Percentiles rank a stretch among this genome's conserved stretches.
Evolutionary conservation across 495 filamentous ascomycete species (phyloP).

Genomic region (Articulospora tetracladia): DNA sequence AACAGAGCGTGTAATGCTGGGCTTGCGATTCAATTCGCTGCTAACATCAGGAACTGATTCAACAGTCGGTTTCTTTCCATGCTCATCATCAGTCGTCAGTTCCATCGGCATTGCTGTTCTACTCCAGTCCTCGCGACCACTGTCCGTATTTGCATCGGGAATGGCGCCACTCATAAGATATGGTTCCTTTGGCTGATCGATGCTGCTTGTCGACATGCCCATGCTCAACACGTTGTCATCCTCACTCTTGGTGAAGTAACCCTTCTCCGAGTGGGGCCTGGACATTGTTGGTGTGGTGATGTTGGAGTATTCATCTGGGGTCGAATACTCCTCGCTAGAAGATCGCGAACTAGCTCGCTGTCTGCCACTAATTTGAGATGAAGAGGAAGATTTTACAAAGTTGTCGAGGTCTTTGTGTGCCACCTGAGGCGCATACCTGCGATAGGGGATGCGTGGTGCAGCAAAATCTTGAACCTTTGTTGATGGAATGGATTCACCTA

Average conservation of each 20-base stretch:
- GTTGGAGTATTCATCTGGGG: constrained; percentile 16
- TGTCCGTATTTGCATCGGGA: constrained; percentile 10
- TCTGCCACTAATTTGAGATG: not conserved
- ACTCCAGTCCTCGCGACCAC: constrained; percentile 15
- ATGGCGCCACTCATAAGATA: constrained; percentile 9
- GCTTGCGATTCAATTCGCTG: constrained; percentile 5
- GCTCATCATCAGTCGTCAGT: constrained; percentile 9
- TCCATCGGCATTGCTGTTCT: constrained; percentile 16
- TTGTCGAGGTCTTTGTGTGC: not conserved
- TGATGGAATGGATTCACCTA: not conserved
- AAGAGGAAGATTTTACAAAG: not conserved
- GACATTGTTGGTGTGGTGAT: constrained; percentile 19
- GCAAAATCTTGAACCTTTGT: constrained; percentile 6
- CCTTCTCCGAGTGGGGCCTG: constrained; percentile 15
- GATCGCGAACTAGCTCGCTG: constrained; percentile 6
- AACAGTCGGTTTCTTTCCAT: constrained; percentile 7
- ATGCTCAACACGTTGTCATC: not conserved
- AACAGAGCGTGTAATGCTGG: constrained; percentile 29
- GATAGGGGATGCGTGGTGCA: not conserved
- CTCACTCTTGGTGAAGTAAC: not conserved
- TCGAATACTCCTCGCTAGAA: constrained; percentile 21
- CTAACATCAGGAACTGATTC: not conserved
- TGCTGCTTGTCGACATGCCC: not conserved
- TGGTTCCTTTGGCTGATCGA: not conserved
- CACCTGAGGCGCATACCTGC: not conserved